Base-by-base conservation (phyloP, 495 filamentous ascomycete species). In the Penicillium chermesinum region DNA sequence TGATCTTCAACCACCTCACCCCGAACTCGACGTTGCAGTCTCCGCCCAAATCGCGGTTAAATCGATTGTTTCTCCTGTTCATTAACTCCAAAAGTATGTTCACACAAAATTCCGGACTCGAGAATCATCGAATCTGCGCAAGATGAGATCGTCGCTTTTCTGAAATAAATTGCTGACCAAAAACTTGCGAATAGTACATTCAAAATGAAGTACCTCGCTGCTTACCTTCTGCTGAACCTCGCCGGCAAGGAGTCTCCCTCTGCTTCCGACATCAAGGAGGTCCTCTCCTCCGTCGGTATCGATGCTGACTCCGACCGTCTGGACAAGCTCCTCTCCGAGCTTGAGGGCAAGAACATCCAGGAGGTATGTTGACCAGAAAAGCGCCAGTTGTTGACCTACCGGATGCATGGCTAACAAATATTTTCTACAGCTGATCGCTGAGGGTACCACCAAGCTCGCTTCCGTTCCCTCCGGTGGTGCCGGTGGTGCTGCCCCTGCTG, bases 161-260 rank as follows among this genome's bases (percentile, higher is more conserved):
- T 38, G 44, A 9, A 21, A 52, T 19, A 21, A 27, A 38, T 43
- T 35, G 38, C 57, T 58, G 36, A 59, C 49, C 36, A 44, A 17
- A 8, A 53, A 19, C 48, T 53, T 50, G 49, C 20, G 38, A 47
- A 38, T 46, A 72, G 58, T 50, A 54, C 37, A 70, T 64, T 73
- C 76, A 91, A 84, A 88, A 98, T 98, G 93, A 98, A 97, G 91
- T 85, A 97, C 77, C 86, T 98, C 77, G 94, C 93, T 69, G 91
- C 93, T 66, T 98, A 95, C 84, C 88, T 98, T 63, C 93, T 98
- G 69, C 85, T 96, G 73, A 76, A 76, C 78, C 83, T 97, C 58
- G 93, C 81, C 66, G 93, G 93, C 77, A 98, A 97, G 80, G 77
- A 80, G 76, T 82, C 82, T 43, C 93, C 93, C 57, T 90, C 88